A percentile compares a stretch with the other conserved stretches of the same genome.
Evolutionary conservation across 2,329 filamentous ascomycete species (phyloP).

Genomic region (Penicillium sp.): DNA sequence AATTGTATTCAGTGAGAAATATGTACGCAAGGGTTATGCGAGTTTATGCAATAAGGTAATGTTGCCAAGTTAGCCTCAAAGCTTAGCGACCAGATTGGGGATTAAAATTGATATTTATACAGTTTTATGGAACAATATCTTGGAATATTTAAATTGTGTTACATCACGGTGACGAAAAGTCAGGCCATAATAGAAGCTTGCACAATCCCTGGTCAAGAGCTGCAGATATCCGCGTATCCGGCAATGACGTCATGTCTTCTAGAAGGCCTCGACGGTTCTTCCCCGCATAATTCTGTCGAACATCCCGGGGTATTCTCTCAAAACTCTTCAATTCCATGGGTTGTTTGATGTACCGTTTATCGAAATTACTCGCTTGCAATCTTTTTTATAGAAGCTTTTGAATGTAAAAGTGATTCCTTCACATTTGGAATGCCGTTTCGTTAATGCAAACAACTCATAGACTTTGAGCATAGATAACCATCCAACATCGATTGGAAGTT

Average conservation of each 20-base stretch:
- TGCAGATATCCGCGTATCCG: too few relatives aligned
- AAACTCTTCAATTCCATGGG: too few relatives aligned
- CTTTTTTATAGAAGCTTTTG: too few relatives aligned
- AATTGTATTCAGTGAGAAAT: background rate
- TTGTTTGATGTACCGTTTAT: too few relatives aligned
- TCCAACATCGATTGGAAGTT: too few relatives aligned
- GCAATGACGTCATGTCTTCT: background rate
- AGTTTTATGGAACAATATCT: background rate
- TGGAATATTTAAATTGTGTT: background rate
- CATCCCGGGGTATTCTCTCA: too few relatives aligned
- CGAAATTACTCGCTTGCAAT: too few relatives aligned
- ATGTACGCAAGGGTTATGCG: background rate
- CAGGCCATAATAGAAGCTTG: background rate
- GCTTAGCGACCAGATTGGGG: background rate
- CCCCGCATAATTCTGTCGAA: background rate
- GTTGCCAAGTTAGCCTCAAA: background rate
- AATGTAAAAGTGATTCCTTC: too few relatives aligned
- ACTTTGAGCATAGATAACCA: too few relatives aligned
- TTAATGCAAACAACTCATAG: too few relatives aligned
- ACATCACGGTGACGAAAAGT: constrained; percentile 1
- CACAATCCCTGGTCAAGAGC: too few relatives aligned
- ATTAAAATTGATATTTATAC: background rate
- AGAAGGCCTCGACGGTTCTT: background rate
- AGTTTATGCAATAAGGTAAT: background rate
- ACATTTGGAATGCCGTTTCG: too few relatives aligned